A percentile compares a stretch with the other conserved stretches of the same genome.
phyloP scores from a whole-genome alignment of 2,329 filamentous ascomycete genomes.

The Cladosporium sphaerospermum region DNA sequence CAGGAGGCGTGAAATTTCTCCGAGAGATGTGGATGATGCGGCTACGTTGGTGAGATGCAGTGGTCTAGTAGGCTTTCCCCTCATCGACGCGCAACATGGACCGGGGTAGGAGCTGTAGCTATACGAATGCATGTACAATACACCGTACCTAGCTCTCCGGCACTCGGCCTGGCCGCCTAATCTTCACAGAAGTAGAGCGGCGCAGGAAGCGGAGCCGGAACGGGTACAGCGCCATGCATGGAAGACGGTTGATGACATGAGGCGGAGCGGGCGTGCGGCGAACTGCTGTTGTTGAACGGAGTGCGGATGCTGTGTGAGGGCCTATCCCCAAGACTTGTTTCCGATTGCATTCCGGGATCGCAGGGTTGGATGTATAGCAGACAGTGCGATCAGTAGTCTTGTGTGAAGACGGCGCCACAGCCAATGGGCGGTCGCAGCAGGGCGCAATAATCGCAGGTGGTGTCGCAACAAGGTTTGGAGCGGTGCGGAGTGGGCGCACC shows the following conservation, averaged over 20 bases:
- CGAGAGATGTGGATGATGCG: no score
- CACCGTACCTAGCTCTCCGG: neutral
- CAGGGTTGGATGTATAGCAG: no score
- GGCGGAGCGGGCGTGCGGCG: neutral
- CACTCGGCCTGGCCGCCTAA: neutral
- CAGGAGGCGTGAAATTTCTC: no score
- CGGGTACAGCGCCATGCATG: conserved; percentile 1
- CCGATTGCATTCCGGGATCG: neutral
- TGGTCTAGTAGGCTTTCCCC: no score
- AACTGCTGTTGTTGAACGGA: neutral
- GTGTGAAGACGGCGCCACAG: neutral
- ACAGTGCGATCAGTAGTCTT: neutral
- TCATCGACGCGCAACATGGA: no score
- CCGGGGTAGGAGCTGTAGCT: neutral
- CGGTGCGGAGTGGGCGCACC: neutral
- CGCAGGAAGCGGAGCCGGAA: neutral
- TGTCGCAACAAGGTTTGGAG: neutral
- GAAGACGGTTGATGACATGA: conserved; percentile 1
- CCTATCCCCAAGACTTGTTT: no score
- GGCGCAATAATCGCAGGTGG: neutral
- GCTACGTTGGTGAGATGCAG: no score
- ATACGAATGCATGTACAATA: neutral
- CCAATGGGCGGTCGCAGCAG: neutral
- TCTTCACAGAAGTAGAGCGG: neutral
- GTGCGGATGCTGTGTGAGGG: neutral